Conservation (phyloP, 345 rosid species). For the Iberis pinnata region DNA sequence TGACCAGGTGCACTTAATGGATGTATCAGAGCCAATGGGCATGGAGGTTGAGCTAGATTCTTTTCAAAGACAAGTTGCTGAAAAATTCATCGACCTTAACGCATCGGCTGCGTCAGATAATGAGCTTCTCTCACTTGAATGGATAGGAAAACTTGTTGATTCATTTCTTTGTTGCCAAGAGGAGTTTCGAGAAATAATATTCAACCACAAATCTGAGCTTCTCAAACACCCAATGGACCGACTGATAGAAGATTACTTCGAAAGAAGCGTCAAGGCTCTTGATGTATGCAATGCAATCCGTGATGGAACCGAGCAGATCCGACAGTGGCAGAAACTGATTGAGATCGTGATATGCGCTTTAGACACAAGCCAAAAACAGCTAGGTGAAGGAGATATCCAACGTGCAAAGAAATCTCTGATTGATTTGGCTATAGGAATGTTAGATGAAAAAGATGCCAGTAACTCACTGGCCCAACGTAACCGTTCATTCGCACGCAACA, state of each 20-base stretch:
- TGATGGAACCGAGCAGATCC: conserved; percentile 61
- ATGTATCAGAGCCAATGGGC: conserved; percentile 18
- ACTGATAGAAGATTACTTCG: conserved; percentile 46
- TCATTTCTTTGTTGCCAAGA: conserved; percentile 52
- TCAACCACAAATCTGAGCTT: conserved; percentile 29
- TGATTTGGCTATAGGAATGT: conserved; percentile 71
- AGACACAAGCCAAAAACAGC: conserved; percentile 25
- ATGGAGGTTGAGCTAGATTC: conserved; percentile 47
- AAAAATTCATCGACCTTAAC: conserved; percentile 40
- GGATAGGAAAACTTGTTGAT: conserved; percentile 51
- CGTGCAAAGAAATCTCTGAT: conserved; percentile 73
- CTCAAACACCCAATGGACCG: conserved; percentile 43
- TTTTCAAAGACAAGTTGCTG: conserved; percentile 52
- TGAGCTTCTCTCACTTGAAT: conserved; percentile 43
- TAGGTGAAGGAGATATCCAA: conserved; percentile 71
- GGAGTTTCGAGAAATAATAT: conserved; percentile 43
- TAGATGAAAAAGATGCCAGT: conserved; percentile 68
- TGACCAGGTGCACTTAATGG: conserved; percentile 35
- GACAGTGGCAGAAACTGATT: conserved; percentile 52
- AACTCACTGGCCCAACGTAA: conserved; percentile 49
- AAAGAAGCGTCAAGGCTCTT: conserved; percentile 67
- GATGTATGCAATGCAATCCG: conserved; percentile 75
- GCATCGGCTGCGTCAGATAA: conserved; percentile 26
- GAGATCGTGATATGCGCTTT: conserved; percentile 56
- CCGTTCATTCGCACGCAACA: conserved; percentile 64